Evolutionary conservation across 2,329 filamentous ascomycete genomes (phyloP), one percentile per base, ranked within the genome.

Genomic region (Sporothrix humicola): DNA sequence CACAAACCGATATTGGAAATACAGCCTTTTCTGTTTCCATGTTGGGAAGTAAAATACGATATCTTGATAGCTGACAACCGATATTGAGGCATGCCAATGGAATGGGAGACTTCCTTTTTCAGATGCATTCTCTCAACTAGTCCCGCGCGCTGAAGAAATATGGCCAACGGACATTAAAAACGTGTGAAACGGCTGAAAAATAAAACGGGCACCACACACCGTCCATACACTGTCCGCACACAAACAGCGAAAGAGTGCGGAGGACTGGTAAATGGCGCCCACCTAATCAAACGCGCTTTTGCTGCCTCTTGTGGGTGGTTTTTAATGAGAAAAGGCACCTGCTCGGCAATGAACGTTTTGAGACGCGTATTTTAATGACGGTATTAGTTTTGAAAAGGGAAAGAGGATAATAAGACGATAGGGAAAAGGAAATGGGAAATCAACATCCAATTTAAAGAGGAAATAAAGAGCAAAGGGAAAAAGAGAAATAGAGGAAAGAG

Each of bases 201-300:
- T 1, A 59, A 37, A 59, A 37, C 56, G 26, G 56, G n/a, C n/a
- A n/a, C n/a, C n/a, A n/a, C n/a, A 59, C 13, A 37, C 12, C 4
- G 56, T n/a, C 56, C 56, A 59, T 59, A 59, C 56, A 59, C 52
- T 59, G 56, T 59, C 56, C 56, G 37, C 23, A 59, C 56, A 37
- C 56, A 59, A 37, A 37, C 31, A 37, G 31, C 2, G 31, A 37
- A 37, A 37, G 31, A 37, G 7, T 6, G 31, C 31, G 4, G 31
- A 37, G 31, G 31, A 31, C 31, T 5, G 5, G 31, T 31, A 31
- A 31, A 31, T 31, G 31, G 31, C 31, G 31, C 31, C 31, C 31
- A 37, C 31, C 26, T 59, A 59, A 59, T 37, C 3, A 59, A 59
- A 59, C 56, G 56, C 56, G 56, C 56, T 46, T 46, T n/a, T 46